Percentiles rank a stretch among this genome's conserved stretches.
phyloP scores from a whole-genome alignment of 2,329 filamentous ascomycete species.

The Neonectria magnoliae region DNA sequence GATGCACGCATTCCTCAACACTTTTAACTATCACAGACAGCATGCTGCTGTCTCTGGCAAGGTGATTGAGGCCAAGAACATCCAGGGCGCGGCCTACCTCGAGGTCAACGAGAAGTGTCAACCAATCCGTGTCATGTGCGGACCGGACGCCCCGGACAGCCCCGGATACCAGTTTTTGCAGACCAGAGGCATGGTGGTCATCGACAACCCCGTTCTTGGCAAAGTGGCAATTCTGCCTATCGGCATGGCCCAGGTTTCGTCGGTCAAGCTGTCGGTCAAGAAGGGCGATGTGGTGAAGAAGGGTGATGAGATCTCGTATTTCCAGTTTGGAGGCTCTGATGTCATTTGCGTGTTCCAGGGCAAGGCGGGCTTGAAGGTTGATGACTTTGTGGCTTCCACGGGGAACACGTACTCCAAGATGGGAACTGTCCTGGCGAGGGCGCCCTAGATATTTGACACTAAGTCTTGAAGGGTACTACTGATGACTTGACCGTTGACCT shows the following conservation, averaged over 20 bases:
- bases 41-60: conserved; percentile 52
- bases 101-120: conserved; percentile 43
- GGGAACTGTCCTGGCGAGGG: conserved; percentile 31
- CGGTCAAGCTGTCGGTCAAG: conserved; percentile 47
- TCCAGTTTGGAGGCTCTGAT: conserved; percentile 57
- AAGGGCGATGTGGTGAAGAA: conserved; percentile 46
- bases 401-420: conserved; percentile 30
- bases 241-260: conserved; percentile 57
- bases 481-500: background rate
- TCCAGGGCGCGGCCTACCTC: conserved; percentile 50
- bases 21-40: conserved; percentile 54
- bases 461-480: background rate
- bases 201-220: conserved; percentile 48
- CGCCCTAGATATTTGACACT: background rate
- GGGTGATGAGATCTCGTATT: conserved; percentile 54
- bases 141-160: conserved; percentile 46
- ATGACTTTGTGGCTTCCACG: conserved; percentile 31
- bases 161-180: conserved; percentile 54
- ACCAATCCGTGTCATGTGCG: conserved; percentile 31
- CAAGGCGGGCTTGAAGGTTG: conserved; percentile 28
- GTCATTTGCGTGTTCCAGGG: conserved; percentile 52
- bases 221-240: conserved; percentile 54
- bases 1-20: conserved; percentile 53
- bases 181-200: conserved; percentile 51
- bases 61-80: conserved; percentile 50